A percentile compares a stretch with the other conserved stretches of the same genome.
These are phyloP conservation scores for Nitzschia putrida DNA, from an alignment of 108 stramenopile species.

Conservation along the genomic window DNA sequence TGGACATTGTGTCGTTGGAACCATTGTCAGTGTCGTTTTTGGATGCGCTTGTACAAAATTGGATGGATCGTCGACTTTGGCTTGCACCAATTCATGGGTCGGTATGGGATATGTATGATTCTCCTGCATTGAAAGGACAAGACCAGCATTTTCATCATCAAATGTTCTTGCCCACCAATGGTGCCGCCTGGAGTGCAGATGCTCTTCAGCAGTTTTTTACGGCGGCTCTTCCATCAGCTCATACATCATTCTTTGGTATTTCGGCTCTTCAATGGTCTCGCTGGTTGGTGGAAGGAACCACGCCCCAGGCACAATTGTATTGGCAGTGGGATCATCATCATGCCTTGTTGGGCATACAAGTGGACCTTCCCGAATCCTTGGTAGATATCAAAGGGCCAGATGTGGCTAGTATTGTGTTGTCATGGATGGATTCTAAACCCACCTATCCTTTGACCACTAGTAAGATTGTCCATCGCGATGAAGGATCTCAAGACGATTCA, in stretches of 20 bases:
- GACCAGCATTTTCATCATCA: neutral
- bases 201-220: constrained; percentile 32
- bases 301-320: constrained; percentile 20
- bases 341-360: neutral
- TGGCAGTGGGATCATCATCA: neutral
- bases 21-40: neutral
- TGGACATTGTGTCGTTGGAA: neutral
- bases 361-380: neutral
- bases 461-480: neutral
- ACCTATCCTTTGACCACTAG: constrained; percentile 1
- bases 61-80: constrained; percentile 13
- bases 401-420: neutral
- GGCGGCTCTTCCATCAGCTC: constrained; percentile 3
- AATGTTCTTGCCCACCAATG: constrained; percentile 26
- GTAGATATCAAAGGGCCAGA: neutral
- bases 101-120: constrained; percentile 15
- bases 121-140: neutral
- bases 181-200: constrained; percentile 39
- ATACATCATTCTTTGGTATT: constrained; percentile 14
- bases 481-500: neutral
- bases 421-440: neutral
- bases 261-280: constrained; percentile 35
- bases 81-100: constrained; percentile 18
- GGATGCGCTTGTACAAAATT: neutral
- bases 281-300: constrained; percentile 19